Base-by-base conservation (phyloP, 768 basidiomycete species). In the Daedaleopsis sinensis region DNA sequence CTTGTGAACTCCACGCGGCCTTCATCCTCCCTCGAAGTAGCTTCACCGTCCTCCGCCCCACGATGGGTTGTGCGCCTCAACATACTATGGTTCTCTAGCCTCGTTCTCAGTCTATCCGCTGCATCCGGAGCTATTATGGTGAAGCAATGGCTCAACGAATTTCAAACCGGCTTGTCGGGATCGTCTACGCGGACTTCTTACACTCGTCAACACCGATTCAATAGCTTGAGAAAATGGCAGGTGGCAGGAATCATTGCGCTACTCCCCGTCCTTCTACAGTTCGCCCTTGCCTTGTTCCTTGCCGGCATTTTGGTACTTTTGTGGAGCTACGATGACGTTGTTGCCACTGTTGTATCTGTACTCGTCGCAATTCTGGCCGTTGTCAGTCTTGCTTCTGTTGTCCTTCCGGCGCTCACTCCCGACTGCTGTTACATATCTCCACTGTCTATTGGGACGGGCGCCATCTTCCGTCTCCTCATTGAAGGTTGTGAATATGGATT, bases 121-220 rank as follows among this genome's bases (percentile, higher is more conserved):
- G 68, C 72, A 1, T 66, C 65, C 27, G 52, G 69, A 21, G 67
- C 67, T 46, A 71, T 74, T 58, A 53, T 71, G 37, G 68, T 68
- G 24, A 70, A 71, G 49, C 71, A 73, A 52, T 74, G 73, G 72
- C 64, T 73, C 5, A 63, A 64, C 39, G 36, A 54, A 9, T 58
- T 35, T 44, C 18, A 35, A 4, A 19, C 23, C 42, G 58, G 47
- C 18, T 21, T 61, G 18, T 32, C 55, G 38, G 9, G 54, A 38
- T 5, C 46, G 46, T 32, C 38, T 19, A 12, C 21, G n/a, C 36
- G 35, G 15, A 52, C 13, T 15, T 59, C 61, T 8, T 37, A 61
- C 9, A 49, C 61, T 19, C 69, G 65, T n/a, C 65, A 68, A 13
- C 50, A 58, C 36, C 63, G 67, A 1, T 52, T 62, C 24, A 59